Percentiles rank a stretch among this genome's conserved stretches.
Conservation (phyloP, 257 asterid species). For the Petunia axillaris region DNA sequence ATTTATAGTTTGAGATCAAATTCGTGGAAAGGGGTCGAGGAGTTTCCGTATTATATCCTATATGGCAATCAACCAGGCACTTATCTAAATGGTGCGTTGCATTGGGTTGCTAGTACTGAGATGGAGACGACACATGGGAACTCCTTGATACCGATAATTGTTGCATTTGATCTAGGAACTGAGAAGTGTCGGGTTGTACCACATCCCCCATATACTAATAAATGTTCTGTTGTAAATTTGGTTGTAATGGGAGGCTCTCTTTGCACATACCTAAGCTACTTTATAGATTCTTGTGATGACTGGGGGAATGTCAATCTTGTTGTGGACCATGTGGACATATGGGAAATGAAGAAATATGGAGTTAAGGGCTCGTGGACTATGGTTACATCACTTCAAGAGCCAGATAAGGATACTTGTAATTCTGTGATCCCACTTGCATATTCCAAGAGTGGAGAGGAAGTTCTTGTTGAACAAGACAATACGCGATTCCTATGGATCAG, state of each 20-base stretch:
- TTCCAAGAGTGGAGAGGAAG: neutral
- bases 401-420: neutral
- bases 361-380: neutral
- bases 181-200: neutral
- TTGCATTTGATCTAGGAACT: conserved; percentile 18
- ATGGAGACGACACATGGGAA: neutral
- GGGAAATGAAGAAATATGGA: conserved; percentile 12
- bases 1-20: conserved; percentile 9
- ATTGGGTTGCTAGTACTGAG: conserved; percentile 3
- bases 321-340: neutral
- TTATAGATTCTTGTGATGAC: neutral
- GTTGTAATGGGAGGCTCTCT: neutral
- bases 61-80: neutral
- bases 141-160: neutral
- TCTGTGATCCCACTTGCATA: neutral
- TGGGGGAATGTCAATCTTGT: neutral
- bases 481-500: neutral
- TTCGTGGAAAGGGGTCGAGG: conserved; percentile 9
- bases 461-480: conserved; percentile 5
- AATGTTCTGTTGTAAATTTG: neutral
- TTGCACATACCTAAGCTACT: neutral
- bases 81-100: conserved; percentile 12
- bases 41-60: neutral
- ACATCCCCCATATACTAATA: neutral
- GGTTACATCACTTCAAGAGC: neutral